Base-by-base conservation (phyloP, 768 basidiomycete species). In the Piloderma croceum region DNA sequence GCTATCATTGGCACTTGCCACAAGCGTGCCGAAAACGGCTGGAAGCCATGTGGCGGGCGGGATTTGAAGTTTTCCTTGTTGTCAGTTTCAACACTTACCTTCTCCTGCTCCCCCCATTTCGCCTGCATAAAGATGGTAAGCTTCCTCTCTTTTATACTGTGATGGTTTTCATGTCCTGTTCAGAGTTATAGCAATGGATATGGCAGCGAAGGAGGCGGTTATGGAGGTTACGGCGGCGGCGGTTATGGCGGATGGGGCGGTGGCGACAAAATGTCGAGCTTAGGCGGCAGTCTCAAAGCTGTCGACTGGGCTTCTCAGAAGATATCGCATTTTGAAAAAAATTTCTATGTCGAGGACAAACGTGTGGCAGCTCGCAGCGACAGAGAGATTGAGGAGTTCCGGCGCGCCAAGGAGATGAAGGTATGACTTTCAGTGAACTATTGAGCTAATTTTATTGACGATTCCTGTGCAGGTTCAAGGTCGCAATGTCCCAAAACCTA, bases 341-440 rank as follows among this genome's bases (percentile, higher is more conserved):
- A 98, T 71, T 99, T 94, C 51, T 94, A 94, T 52, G 70, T 82
- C 34, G 92, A 99, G 62, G 90, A 97, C 62, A 83, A 86, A 56
- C 77, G 81, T 21, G 88, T 98, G 32, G 63, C 80, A 15, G 67
- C 74, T 23, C 83, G 83, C 47, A 78, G 72, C 39, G 91, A 97
- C 12, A 71, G 79, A 36, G 94, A 99, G 54, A 74, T 97, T 41
- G 85, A 90, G 41, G 90, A 90, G 34, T 98, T 93, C 65, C 74
- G 85, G 46, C 73, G 76, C 19, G 47, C 47, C 36, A 90, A 96
- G 61, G 87, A 93, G 61, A 98, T 99, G 63, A 87, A 83, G 72
- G 90, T 86, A 38, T 32, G 67, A 43, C 6, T 42, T 13, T 29
- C 12, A 7, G 3, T 35, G 21, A 31, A 25, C 20, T 24, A 34